A percentile compares a stretch with the other conserved stretches of the same genome.
phyloP scores from a whole-genome alignment of 257 asterid species.

The Solanum sitiens region DNA sequence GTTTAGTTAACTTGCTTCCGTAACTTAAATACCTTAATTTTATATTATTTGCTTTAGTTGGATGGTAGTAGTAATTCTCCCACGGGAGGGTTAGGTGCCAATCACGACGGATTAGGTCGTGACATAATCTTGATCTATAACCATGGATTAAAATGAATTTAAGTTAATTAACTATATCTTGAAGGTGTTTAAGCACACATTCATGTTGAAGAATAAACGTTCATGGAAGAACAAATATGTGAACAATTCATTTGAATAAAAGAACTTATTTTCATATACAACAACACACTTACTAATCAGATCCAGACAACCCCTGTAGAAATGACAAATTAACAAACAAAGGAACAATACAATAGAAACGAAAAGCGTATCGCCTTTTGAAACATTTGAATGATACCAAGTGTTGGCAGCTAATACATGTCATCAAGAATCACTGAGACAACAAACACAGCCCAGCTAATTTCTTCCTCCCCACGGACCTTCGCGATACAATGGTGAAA shows the following conservation, averaged over 20 bases:
- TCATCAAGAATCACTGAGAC: not conserved
- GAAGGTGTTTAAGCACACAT: not conserved
- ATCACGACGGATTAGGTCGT: too few species aligned
- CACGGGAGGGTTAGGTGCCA: too few species aligned
- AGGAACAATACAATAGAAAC: not conserved
- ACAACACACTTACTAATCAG: not conserved
- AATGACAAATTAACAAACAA: slow-evolving; percentile 2
- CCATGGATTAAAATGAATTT: not conserved
- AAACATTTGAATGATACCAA: slow-evolving; percentile 9
- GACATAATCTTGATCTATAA: not conserved
- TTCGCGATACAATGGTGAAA: not conserved
- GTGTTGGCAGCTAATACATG: not conserved
- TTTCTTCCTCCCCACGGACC: not conserved
- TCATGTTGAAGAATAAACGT: not conserved
- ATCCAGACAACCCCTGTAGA: not conserved
- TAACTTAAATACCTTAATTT: too few species aligned
- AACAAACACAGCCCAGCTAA: not conserved
- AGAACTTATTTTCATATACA: slow-evolving; percentile 3
- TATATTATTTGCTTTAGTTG: too few species aligned
- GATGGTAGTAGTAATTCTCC: too few species aligned
- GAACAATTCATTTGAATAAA: not conserved
- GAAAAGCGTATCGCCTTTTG: not conserved
- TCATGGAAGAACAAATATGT: not conserved
- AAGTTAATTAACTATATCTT: not conserved
- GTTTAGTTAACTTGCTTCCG: too few species aligned